Evolutionary conservation across 129 eudicot species (phyloP).

Genomic region (Arctium minus): DNA sequence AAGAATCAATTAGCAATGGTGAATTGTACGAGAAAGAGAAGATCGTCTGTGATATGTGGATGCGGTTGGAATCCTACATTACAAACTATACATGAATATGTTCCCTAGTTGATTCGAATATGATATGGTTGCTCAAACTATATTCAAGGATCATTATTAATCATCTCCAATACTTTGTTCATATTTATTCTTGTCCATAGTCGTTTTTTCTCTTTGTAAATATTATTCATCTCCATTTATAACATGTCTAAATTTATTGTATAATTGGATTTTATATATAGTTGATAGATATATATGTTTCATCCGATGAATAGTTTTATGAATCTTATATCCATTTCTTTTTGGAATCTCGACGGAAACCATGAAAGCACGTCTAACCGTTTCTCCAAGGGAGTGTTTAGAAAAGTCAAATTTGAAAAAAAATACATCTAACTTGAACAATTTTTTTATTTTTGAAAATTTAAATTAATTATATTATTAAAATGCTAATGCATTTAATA

Average conservation of each 20-base stretch:
- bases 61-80: conserved; percentile 40
- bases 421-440: too few species aligned
- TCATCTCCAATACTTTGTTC: neutral
- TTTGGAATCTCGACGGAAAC: neutral
- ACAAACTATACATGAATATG: conserved; percentile 35
- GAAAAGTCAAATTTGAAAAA: too few species aligned
- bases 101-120: neutral
- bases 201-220: neutral
- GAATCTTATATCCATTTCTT: neutral
- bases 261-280: neutral
- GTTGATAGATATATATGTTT: neutral
- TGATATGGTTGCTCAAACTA: neutral
- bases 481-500: too few species aligned
- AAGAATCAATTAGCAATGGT: neutral
- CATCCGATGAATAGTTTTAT: neutral
- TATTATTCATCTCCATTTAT: neutral
- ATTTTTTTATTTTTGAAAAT: too few species aligned
- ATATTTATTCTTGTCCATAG: neutral
- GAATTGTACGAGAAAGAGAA: conserved; percentile 9
- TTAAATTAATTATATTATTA: too few species aligned
- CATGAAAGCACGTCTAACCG: too few species aligned
- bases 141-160: neutral
- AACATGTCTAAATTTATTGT: neutral
- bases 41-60: neutral
- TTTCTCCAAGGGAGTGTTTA: too few species aligned